A percentile compares a stretch with the other conserved stretches of the same genome.
phyloP scores from a whole-genome alignment of 1,139 yeast genomes.

The Hemisphaericaspora xylofermentans region DNA sequence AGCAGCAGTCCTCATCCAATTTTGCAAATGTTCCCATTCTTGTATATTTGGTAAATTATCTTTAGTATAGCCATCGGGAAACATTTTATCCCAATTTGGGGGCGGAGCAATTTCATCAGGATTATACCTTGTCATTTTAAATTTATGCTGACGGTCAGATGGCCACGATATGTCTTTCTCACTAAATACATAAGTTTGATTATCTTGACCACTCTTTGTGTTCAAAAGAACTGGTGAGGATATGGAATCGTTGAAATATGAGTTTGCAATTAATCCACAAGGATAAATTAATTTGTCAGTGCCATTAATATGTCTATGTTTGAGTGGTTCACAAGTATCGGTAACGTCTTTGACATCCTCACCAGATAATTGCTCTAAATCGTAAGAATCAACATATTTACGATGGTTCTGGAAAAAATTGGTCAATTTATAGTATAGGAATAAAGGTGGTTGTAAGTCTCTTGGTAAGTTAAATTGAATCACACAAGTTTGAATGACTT shows the following conservation, averaged over 20 bases:
- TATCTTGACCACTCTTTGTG: conserved; percentile 39
- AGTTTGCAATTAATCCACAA: conserved; percentile 94
- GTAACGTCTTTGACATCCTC: conserved; percentile 51
- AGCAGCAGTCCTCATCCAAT: conserved; percentile 88
- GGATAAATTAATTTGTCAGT: conserved; percentile 61
- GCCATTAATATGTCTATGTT: conserved; percentile 32
- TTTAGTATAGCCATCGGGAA: conserved; percentile 87
- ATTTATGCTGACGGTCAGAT: conserved; percentile 67
- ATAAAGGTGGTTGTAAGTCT: conserved; percentile 60
- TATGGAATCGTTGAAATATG: conserved; percentile 85
- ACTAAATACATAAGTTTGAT: conserved; percentile 59
- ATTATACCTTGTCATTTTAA: conserved; percentile 73
- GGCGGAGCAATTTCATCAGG: conserved; percentile 85
- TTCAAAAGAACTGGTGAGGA: conserved; percentile 47
- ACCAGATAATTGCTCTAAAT: conserved; percentile 64
- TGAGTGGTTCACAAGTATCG: conserved; percentile 61
- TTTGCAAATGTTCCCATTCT: conserved; percentile 49
- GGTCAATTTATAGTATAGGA: conserved; percentile 66
- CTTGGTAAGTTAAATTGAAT: conserved; percentile 60
- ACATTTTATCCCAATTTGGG: conserved; percentile 84
- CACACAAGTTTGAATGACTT: conserved; percentile 44
- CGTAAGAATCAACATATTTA: conserved; percentile 71
- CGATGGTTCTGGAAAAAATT: conserved; percentile 79
- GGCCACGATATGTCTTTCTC: conserved; percentile 83
- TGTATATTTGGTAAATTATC: conserved; percentile 73